These are phyloP conservation scores for Fusarium sp. DNA, from an alignment of 2,329 filamentous ascomycete genomes.

Conservation along the genomic window DNA sequence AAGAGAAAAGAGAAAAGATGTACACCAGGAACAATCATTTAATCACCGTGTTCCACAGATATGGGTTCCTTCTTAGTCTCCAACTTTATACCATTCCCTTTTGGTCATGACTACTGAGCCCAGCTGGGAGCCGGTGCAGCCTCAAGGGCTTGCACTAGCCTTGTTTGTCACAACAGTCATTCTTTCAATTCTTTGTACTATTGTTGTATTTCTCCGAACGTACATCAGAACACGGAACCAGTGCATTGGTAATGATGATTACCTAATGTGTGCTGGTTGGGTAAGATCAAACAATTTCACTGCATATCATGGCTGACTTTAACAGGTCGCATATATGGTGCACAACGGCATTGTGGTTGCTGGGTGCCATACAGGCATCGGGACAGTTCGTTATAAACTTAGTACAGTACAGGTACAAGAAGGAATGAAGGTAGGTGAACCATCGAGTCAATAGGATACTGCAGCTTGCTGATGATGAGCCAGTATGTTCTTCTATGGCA, in stretches of 20 bases:
- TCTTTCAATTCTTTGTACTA: conserved; percentile 2
- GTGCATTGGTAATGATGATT: conserved; percentile 13
- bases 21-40: not conserved
- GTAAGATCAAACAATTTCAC: not conserved
- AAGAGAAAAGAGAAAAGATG: not conserved
- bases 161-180: conserved; percentile 1
- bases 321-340: conserved; percentile 3
- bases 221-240: not conserved
- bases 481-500: conserved; percentile 20
- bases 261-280: conserved; percentile 14
- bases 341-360: conserved; percentile 13
- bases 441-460: not conserved
- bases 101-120: not conserved
- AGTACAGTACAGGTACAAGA: conserved; percentile 2
- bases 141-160: conserved; percentile 5
- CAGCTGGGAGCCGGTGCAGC: not conserved
- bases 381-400: not conserved
- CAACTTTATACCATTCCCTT: not conserved
- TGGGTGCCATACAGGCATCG: conserved; percentile 5
- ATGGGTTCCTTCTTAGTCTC: not conserved
- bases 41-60: too few relatives aligned
- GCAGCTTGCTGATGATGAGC: not conserved
- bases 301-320: not conserved
- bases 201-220: not conserved
- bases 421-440: conserved; percentile 4